Base-by-base conservation (phyloP, 257 asterid species). In the Solanum paucissectum region DNA sequence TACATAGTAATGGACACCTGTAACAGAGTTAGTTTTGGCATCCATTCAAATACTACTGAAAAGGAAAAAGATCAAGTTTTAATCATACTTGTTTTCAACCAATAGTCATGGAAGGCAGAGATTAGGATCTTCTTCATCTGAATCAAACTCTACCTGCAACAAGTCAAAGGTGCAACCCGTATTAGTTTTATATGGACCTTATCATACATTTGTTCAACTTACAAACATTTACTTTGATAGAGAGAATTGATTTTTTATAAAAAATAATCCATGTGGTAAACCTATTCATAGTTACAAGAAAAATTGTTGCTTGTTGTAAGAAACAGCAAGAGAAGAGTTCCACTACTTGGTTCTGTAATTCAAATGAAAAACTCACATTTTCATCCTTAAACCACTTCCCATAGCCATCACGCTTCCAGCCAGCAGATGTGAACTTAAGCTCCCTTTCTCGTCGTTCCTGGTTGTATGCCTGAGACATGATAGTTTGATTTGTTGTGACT, bases 311-410 rank as follows among this genome's bases (percentile, higher is more conserved):
- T 42, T 2, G 20, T 18, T 40, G 34, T 46, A 79, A 27, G 68
- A 81, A 46, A 46, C 18, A 75, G 1, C 66, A 79, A 46, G 40
- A 46, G 40, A 27, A 46, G 23, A 29, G 5, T 44, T 46, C 20
- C 85, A 81, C 20, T 60, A 27, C 85, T 14, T 14, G 85, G 14
- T 81, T 81, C 40, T 1, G 9, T 81, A 16, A 5, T 27, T 46
- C 85, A 81, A 87, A n/a, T 34, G 29, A 86, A 90, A 44, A 33
- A 90, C 98, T 88, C 87, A 93, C 98, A 83, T 91, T 93, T 90
- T 95, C 98, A 89, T 94, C 98, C 94, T 92, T 95, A 92, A 89
- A 95, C 98, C 98, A 95, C 90, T 89, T 89, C 76, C 98, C 98
- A 87, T 90, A 90, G 91, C 94, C 87, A 87, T 94, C 96, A 4